Conservation (phyloP, 1,139 yeast species). For the Wickerhamomyces sp. region DNA sequence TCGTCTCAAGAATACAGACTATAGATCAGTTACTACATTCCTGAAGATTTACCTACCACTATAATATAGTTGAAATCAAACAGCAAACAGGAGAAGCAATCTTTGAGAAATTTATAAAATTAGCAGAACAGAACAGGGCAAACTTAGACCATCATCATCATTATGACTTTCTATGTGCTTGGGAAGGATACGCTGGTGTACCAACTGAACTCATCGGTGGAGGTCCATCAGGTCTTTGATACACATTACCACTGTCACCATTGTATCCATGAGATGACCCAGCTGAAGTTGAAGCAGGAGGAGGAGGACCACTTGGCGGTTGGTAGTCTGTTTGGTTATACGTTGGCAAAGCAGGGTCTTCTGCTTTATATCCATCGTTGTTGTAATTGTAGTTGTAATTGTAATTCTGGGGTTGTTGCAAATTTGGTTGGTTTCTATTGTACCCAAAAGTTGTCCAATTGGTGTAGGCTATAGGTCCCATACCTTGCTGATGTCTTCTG, state of each 20-base stretch:
- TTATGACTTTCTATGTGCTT: too few relatives aligned
- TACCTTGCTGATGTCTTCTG: slow-evolving; percentile 1
- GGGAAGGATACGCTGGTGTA: too few relatives aligned
- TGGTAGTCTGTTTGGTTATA: neutral
- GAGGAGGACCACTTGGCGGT: neutral
- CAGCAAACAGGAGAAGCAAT: too few relatives aligned
- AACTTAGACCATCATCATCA: too few relatives aligned
- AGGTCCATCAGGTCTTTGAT: neutral
- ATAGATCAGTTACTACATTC: too few relatives aligned
- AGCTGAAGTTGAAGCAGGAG: neutral
- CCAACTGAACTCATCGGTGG: neutral
- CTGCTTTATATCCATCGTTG: neutral
- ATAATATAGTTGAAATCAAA: too few relatives aligned
- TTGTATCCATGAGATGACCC: neutral
- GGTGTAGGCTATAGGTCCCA: neutral
- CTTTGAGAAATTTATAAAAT: too few relatives aligned
- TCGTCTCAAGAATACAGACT: too few relatives aligned
- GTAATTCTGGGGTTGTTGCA: neutral
- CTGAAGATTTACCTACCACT: too few relatives aligned
- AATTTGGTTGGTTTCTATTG: neutral
- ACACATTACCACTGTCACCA: neutral
- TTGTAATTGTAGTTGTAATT: neutral
- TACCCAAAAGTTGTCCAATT: slow-evolving; percentile 1
- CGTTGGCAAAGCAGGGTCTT: neutral
- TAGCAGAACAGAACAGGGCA: too few relatives aligned